These are phyloP conservation scores for Microsporum ferrugineum DNA, from an alignment of 2,329 filamentous ascomycete genomes.

Conservation along the genomic window DNA sequence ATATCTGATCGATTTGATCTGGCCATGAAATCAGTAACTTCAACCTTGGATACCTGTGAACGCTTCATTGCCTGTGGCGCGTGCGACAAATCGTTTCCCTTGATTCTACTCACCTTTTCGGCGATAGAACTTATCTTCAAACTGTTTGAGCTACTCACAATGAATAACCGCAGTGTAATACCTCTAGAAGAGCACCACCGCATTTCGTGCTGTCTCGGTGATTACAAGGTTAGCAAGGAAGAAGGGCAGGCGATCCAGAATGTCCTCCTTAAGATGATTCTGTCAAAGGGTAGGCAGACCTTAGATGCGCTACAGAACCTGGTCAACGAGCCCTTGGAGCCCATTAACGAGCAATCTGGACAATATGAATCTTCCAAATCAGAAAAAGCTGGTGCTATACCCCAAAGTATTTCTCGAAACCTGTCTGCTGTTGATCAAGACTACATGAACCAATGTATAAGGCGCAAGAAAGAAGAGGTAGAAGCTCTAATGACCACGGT, in stretches of 20 bases:
- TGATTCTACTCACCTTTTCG: conserved; percentile 4
- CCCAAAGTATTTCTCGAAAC: neutral
- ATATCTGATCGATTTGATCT: neutral
- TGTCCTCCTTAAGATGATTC: conserved; percentile 4
- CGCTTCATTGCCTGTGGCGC: neutral
- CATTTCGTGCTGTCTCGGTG: neutral
- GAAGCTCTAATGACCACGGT: conserved; percentile 1
- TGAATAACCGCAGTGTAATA: neutral
- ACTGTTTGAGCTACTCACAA: conserved; percentile 2
- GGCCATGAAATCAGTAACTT: neutral
- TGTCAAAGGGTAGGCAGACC: conserved; percentile 2
- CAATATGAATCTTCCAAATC: neutral
- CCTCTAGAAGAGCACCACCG: neutral
- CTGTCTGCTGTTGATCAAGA: neutral
- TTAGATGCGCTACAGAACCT: neutral
- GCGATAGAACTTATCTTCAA: conserved; percentile 5
- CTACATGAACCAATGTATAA: conserved; percentile 1
- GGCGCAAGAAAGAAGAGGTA: conserved; percentile 1
- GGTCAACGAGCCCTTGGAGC: neutral
- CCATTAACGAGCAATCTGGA: neutral
- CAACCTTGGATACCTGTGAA: neutral
- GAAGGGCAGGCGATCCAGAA: conserved; percentile 2
- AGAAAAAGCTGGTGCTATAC: neutral
- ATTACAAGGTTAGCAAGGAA: conserved; percentile 6
- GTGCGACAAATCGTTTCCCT: neutral